Conservation (phyloP, 1,284 basidiomycete genomes). For the Tilletia walkeri region DNA sequence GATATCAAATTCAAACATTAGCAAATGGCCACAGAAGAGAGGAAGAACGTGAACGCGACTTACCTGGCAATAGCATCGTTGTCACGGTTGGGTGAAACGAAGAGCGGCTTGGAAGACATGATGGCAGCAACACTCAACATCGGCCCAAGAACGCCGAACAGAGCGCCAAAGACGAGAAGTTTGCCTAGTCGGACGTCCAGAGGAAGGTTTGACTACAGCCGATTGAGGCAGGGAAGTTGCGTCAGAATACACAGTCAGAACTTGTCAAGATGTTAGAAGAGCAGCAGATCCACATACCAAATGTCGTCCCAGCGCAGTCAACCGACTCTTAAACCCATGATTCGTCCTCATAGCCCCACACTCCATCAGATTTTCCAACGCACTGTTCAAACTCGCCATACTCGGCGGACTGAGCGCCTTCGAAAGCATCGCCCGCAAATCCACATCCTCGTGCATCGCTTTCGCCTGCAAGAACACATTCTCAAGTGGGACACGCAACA, state of each 20-base stretch:
- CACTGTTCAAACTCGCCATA: conserved; percentile 72
- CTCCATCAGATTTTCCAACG: conserved; percentile 72
- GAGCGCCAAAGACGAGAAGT: conserved; percentile 59
- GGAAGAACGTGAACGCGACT: conserved; percentile 34
- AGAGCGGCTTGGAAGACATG: conserved; percentile 82
- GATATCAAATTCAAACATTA: background rate
- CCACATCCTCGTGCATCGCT: conserved; percentile 72
- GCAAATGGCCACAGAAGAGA: background rate
- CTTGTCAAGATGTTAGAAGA: background rate
- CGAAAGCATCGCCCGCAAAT: conserved; percentile 71
- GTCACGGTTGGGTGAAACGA: conserved; percentile 75
- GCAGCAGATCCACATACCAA: conserved; percentile 56
- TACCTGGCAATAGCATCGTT: conserved; percentile 74
- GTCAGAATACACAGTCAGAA: background rate
- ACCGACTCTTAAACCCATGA: conserved; percentile 59
- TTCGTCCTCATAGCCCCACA: conserved; percentile 72
- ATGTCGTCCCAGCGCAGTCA: conserved; percentile 81
- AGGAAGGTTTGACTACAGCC: conserved; percentile 66
- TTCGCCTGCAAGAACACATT: conserved; percentile 79
- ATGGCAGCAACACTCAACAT: conserved; percentile 64
- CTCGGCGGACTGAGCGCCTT: conserved; percentile 82
- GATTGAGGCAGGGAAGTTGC: conserved; percentile 1
- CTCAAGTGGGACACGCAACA: conserved; percentile 83
- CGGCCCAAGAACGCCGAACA: conserved; percentile 52
- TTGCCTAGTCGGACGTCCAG: conserved; percentile 86